phyloP scores from a whole-genome alignment of 208 protist species.

The Spironucleus salmonicida region DNA sequence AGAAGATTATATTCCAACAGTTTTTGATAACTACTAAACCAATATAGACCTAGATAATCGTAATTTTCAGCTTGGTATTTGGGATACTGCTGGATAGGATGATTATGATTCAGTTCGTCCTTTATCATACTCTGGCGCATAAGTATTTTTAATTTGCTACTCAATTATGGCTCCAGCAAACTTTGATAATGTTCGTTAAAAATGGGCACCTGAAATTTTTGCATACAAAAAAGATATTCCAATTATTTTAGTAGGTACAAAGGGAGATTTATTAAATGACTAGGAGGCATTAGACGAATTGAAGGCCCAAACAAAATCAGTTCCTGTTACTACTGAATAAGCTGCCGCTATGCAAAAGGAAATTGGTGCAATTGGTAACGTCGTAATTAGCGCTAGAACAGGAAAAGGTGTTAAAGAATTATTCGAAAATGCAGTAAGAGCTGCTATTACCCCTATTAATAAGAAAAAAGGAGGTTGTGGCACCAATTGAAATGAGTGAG shows the following conservation, averaged over 20 bases:
- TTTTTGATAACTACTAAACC: conserved; percentile 46
- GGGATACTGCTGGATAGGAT: conserved; percentile 49
- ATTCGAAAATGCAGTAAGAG: conserved; percentile 59
- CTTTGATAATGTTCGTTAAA: conserved; percentile 57
- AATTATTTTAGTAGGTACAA: conserved; percentile 53
- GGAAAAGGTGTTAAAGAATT: conserved; percentile 61
- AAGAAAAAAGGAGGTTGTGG: too few species aligned
- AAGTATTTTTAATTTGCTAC: conserved; percentile 62
- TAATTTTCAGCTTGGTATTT: conserved; percentile 29
- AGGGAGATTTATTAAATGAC: conserved; percentile 48
- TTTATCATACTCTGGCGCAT: conserved; percentile 50
- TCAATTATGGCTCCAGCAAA: conserved; percentile 50
- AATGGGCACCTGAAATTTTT: conserved; percentile 43
- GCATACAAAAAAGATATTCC: conserved; percentile 39
- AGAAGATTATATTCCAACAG: conserved; percentile 39
- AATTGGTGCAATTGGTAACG: conserved; percentile 59
- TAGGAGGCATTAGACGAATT: conserved; percentile 45
- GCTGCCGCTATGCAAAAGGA: conserved; percentile 51
- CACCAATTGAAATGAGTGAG: too few species aligned
- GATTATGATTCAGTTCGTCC: conserved; percentile 54
- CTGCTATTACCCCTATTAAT: too few species aligned
- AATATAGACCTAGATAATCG: conserved; percentile 30
- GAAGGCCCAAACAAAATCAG: conserved; percentile 37
- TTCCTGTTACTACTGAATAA: conserved; percentile 42
- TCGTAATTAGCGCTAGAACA: conserved; percentile 68